Evolutionary conservation across 148 eudicot species (phyloP), one percentile per base, ranked within the genome.

Genomic region (Amaranthus hypochondriacus): DNA sequence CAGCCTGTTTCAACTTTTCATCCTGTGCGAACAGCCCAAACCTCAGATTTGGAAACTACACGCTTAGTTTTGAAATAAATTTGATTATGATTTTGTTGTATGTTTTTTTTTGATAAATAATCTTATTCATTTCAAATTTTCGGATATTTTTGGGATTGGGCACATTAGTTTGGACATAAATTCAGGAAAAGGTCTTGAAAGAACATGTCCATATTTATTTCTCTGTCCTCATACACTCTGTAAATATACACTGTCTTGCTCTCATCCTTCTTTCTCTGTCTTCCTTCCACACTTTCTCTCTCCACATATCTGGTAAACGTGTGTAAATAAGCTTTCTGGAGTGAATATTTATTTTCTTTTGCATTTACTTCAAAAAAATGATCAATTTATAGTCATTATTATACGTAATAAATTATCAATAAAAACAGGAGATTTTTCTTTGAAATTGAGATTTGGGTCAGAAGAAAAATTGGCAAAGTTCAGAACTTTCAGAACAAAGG

Each of bases 401-500:
- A 71, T 55, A 57, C 43, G 57, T 60, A 28, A 56, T 58, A 50
- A 49, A 54, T 54, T 62, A 77, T 48, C 46, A 28, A n/a, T 28
- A 28, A 66, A 71, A 66, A 72, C n/a, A 75, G 56, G 49, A 15
- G 6, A 50, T 39, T 62, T 73, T 63, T n/a, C 3, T 66, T 10
- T 54, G 28, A 48, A 73, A 69, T 80, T 66, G 86, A 77, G 81
- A 81, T 80, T 73, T 78, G 85, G 71, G 70, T 53, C 63, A 68
- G 67, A 51, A 13, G 71, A 48, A 57, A 61, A 49, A 3, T 49
- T 68, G 3, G 11, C 43, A 48, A 75, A 51, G 48, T 18, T 56
- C 77, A 50, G 76, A 53, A 75, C 6, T 56, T 74, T 66, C 58
- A 62, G 58, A 62, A 4, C 76, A 78, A 86, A 82, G 89, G 88